Percentiles rank a stretch among this genome's conserved stretches.
Conservation (phyloP, 306 rosid genomes). For the Vicia sativa region DNA sequence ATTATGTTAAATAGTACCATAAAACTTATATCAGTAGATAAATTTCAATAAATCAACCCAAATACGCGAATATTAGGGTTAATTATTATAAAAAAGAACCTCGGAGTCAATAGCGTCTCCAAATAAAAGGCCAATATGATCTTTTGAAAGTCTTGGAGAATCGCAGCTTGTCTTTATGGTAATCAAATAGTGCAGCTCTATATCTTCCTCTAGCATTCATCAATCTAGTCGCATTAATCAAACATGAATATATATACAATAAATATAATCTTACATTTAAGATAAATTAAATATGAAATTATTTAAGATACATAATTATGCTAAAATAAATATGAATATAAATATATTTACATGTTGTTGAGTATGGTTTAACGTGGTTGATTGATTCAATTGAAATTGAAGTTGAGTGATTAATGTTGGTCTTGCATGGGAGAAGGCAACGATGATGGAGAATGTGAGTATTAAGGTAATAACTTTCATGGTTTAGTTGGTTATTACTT, state of each 20-base stretch:
- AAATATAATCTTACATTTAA: neutral
- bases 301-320: neutral
- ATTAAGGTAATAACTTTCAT: constrained; percentile 19
- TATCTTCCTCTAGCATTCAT: neutral
- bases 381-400: constrained; percentile 43
- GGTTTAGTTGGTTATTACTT: neutral
- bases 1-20: constrained; percentile 36
- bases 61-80: no score
- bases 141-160: neutral
- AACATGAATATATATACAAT: neutral
- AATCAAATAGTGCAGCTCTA: neutral
- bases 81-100: neutral
- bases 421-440: constrained; percentile 39
- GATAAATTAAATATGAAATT: neutral
- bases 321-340: neutral
- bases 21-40: no score
- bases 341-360: neutral
- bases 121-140: neutral
- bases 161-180: neutral
- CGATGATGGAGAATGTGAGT: constrained; percentile 7
- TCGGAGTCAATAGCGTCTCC: neutral
- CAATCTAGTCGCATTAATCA: constrained; percentile 35
- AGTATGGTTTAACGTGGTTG: constrained; percentile 40
- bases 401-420: constrained; percentile 36
- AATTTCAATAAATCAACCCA: no score